Evolutionary conservation across 768 basidiomycete species (phyloP).

Genomic region (Macrolepiota fuliginosa): DNA sequence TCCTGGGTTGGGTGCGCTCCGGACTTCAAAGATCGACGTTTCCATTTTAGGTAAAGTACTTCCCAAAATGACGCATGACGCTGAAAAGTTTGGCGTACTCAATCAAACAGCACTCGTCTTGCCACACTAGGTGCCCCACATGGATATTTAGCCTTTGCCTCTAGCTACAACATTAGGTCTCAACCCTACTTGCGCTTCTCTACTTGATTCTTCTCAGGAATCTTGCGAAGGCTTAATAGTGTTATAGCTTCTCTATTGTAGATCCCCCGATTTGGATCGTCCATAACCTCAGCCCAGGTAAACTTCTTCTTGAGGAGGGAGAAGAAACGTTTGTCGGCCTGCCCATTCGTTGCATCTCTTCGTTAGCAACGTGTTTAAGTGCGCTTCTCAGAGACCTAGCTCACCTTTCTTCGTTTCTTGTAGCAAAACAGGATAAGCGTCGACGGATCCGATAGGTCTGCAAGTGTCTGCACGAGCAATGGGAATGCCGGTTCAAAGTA

Average conservation of each 20-base stretch:
- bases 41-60: too few relatives aligned
- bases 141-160: neutral
- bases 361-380: neutral
- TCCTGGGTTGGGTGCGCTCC: too few relatives aligned
- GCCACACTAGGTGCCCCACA: too few relatives aligned
- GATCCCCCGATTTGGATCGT: conserved; percentile 56
- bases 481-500: conserved; percentile 95
- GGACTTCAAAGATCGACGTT: too few relatives aligned
- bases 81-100: too few relatives aligned
- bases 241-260: conserved; percentile 70
- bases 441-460: conserved; percentile 50
- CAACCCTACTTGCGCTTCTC: neutral
- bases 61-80: too few relatives aligned
- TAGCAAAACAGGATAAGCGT: conserved; percentile 88
- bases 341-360: neutral
- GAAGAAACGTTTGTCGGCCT: conserved; percentile 93
- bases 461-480: conserved; percentile 77
- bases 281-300: conserved; percentile 65
- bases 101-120: too few relatives aligned
- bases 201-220: neutral
- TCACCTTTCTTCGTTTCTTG: conserved; percentile 88
- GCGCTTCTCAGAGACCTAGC: neutral
- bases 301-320: conserved; percentile 75
- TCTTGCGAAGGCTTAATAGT: conserved; percentile 49
- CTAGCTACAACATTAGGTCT: neutral